Evolutionary conservation across 2,329 filamentous ascomycete species (phyloP), one percentile per base, ranked within the genome.

Genomic region (Cytospora mali): DNA sequence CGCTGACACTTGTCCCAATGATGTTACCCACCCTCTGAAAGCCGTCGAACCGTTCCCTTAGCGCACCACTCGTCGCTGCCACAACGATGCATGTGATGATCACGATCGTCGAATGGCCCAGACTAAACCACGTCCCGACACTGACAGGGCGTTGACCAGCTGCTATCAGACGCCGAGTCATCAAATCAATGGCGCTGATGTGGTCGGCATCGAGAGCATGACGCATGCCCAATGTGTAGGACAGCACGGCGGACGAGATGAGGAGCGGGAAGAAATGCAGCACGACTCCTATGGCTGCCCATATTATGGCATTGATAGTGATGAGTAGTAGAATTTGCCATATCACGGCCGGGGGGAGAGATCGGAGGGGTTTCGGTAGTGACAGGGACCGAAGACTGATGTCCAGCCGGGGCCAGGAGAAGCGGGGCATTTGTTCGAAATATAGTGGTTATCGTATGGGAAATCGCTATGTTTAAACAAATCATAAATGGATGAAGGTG

Each of bases 171-270:
- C 94, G 88, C 3, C 95, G 85, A 0, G 95, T 98, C 88, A 96
- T 96, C 42, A 98, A 84, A 76, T 98, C 94, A 70, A 98, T 99
- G 66, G 93, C 94, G 69, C 77, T 77, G 70, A 84, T 85, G 74
- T 98, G 95, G 76, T 98, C 94, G n/a, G 94, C 95, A 72, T 98
- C 95, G 51, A 98, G 86, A n/a, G 94, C 94, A 80, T 98, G 94
- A 49, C 94, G 89, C 14, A 98, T 84, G 3, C 94, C 94, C 13
- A 98, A 84, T 0, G 92, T 92, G 75, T 96, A 98, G 28, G 93
- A 88, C 0, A 98, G 84, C 2, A 93, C 87, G 1, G 93, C 92
- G 3, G 93, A 89, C 2, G 90, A 90, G 55, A 93, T 86, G 66
- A 97, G 83, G 0, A 81, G 78, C 0, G 84, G 79, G 72, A 85